A percentile compares a stretch with the other conserved stretches of the same genome.
phyloP scores from a whole-genome alignment of 257 asterid genomes.

The Penstemon davidsonii region DNA sequence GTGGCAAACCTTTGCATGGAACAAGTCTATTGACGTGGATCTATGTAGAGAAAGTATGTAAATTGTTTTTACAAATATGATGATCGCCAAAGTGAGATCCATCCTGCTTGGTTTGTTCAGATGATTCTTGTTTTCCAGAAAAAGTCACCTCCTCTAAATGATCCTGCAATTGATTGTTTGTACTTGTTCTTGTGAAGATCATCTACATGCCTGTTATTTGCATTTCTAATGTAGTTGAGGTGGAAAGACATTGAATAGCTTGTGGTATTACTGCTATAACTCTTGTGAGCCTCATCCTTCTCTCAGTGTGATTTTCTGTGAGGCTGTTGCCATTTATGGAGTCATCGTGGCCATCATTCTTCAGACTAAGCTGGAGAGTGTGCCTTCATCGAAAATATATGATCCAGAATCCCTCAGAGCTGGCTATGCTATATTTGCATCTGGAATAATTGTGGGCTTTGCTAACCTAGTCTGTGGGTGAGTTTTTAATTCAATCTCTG shows the following conservation, averaged over 20 bases:
- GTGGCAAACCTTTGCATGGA: background rate
- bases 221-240: slow-evolving; percentile 12
- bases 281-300: slow-evolving; percentile 22
- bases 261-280: slow-evolving; percentile 4
- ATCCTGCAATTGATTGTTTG: background rate
- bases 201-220: slow-evolving; percentile 6
- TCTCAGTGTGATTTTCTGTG: slow-evolving; percentile 92
- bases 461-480: slow-evolving; percentile 99
- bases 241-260: background rate
- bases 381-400: slow-evolving; percentile 64
- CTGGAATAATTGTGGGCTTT: slow-evolving; percentile 96
- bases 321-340: slow-evolving; percentile 98
- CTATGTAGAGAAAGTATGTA: background rate
- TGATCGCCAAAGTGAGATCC: background rate
- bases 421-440: slow-evolving; percentile 97
- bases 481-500: slow-evolving; percentile 29
- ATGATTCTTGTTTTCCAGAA: background rate
- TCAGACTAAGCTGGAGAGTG: slow-evolving; percentile 96
- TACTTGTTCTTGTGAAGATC: background rate
- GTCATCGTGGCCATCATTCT: slow-evolving; percentile 99
- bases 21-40: background rate
- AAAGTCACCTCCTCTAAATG: background rate
- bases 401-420: slow-evolving; percentile 94
- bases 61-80: slow-evolving; percentile 9
- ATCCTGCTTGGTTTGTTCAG: background rate